A percentile compares a stretch with the other conserved stretches of the same genome.
These are phyloP conservation scores for Tulasnella sp. DNA, from an alignment of 768 basidiomycete genomes.

Conservation along the genomic window DNA sequence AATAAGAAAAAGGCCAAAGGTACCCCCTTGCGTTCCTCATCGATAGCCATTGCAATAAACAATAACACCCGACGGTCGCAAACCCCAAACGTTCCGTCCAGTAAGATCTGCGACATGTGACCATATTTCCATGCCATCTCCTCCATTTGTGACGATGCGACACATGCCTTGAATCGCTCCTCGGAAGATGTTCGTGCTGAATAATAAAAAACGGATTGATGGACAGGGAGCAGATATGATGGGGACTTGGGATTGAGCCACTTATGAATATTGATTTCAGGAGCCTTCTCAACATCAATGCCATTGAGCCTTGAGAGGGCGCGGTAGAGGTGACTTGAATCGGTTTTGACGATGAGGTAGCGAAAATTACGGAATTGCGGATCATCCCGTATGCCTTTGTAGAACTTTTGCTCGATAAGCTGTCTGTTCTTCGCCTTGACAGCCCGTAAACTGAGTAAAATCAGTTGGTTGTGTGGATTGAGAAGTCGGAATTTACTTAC, in stretches of 20 bases:
- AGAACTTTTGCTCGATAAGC: not conserved
- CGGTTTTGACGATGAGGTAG: slow-evolving; percentile 18
- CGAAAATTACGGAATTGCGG: slow-evolving; percentile 16
- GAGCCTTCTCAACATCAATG: slow-evolving; percentile 3
- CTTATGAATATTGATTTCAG: slow-evolving; percentile 24
- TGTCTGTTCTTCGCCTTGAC: slow-evolving; percentile 18
- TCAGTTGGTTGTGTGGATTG: not conserved
- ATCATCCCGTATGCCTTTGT: slow-evolving; percentile 2
- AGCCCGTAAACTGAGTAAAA: slow-evolving; percentile 15
- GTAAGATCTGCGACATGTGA: slow-evolving; percentile 8
- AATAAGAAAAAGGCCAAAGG: slow-evolving; percentile 8
- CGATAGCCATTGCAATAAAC: slow-evolving; percentile 11
- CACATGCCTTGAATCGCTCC: slow-evolving; percentile 1
- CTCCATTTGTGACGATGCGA: slow-evolving; percentile 36
- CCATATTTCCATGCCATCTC: slow-evolving; percentile 34
- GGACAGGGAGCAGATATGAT: not conserved
- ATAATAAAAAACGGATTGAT: slow-evolving; percentile 19
- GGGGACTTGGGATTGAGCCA: slow-evolving; percentile 22
- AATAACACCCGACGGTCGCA: slow-evolving; percentile 5
- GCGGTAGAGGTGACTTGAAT: slow-evolving; percentile 13
- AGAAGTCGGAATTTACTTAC: not conserved
- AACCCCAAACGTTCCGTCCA: slow-evolving; percentile 12
- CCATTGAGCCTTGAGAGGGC: slow-evolving; percentile 1
- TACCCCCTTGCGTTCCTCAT: slow-evolving; percentile 8
- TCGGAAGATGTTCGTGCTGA: slow-evolving; percentile 19